phyloP scores from a whole-genome alignment of 768 basidiomycete species.

The Suillus occidentalis region DNA sequence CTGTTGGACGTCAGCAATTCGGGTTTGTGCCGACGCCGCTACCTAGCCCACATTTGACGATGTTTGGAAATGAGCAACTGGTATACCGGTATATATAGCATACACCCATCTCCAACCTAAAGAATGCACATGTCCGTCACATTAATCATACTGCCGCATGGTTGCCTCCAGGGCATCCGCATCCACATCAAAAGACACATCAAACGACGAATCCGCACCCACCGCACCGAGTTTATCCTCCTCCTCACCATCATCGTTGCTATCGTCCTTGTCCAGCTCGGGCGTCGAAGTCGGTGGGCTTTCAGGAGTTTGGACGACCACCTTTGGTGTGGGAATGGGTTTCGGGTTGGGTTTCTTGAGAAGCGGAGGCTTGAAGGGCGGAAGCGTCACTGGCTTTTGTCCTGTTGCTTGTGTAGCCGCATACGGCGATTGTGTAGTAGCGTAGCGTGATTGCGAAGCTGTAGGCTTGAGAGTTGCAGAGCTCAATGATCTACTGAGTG shows the following conservation, averaged over 20 bases:
- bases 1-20: background rate
- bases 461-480: background rate
- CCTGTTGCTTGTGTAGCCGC: conserved; percentile 15
- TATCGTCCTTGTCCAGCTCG: background rate
- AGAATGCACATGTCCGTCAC: background rate
- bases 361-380: conserved; percentile 31
- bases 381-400: conserved; percentile 17
- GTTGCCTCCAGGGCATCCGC: conserved; percentile 29
- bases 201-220: conserved; percentile 31
- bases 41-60: too few relatives aligned
- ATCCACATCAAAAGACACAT: conserved; percentile 32
- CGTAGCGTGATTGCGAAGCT: conserved; percentile 21
- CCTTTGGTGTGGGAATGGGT: background rate
- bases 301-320: background rate
- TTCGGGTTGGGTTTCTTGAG: conserved; percentile 5
- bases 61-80: background rate
- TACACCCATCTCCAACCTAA: background rate
- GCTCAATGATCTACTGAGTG: background rate
- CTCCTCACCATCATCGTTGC: background rate
- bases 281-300: background rate
- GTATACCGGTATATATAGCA: background rate
- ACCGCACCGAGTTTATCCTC: conserved; percentile 1
- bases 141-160: conserved; percentile 31
- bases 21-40: background rate
- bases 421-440: background rate